Conservation (phyloP, 2,329 filamentous ascomycete species). For the Aspergillus clavatus region DNA sequence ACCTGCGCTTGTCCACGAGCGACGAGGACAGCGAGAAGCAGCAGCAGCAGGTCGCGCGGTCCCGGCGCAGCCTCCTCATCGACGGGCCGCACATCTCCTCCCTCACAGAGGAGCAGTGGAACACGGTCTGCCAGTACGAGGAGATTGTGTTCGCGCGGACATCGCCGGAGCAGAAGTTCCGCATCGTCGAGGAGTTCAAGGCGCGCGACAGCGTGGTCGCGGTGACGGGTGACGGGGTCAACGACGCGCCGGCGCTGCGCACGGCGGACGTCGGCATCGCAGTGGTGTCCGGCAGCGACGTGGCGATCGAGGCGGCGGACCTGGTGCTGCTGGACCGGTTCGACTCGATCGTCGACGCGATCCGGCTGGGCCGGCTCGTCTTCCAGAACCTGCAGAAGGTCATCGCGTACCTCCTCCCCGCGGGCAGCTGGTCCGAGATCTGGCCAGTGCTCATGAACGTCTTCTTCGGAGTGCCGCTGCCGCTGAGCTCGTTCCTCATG, state of each 20-base stretch:
- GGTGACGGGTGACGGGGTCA: slow-evolving; percentile 37
- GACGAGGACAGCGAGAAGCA: slow-evolving; percentile 15
- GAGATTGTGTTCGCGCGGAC: slow-evolving; percentile 47
- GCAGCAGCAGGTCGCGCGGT: slow-evolving; percentile 14
- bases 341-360: slow-evolving; percentile 31
- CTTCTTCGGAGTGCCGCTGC: slow-evolving; percentile 51
- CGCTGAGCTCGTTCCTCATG: slow-evolving; percentile 52
- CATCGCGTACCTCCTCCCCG: slow-evolving; percentile 45
- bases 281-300: slow-evolving; percentile 37
- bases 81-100: slow-evolving; percentile 62
- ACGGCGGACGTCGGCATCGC: slow-evolving; percentile 33
- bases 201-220: slow-evolving; percentile 38
- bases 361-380: slow-evolving; percentile 30
- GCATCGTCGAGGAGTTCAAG: slow-evolving; percentile 41
- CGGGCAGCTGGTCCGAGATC: slow-evolving; percentile 54
- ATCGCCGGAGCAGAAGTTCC: slow-evolving; percentile 41
- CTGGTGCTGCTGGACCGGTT: slow-evolving; percentile 35
- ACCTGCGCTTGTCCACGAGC: slow-evolving; percentile 41
- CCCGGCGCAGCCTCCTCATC: slow-evolving; percentile 55
- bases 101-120: slow-evolving; percentile 65
- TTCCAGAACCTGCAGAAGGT: slow-evolving; percentile 37
- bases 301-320: slow-evolving; percentile 39
- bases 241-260: slow-evolving; percentile 32
- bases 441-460: slow-evolving; percentile 55
- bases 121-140: slow-evolving; percentile 53